Base-by-base conservation (phyloP, 768 basidiomycete species). In the Leccinum disarticulatum region DNA sequence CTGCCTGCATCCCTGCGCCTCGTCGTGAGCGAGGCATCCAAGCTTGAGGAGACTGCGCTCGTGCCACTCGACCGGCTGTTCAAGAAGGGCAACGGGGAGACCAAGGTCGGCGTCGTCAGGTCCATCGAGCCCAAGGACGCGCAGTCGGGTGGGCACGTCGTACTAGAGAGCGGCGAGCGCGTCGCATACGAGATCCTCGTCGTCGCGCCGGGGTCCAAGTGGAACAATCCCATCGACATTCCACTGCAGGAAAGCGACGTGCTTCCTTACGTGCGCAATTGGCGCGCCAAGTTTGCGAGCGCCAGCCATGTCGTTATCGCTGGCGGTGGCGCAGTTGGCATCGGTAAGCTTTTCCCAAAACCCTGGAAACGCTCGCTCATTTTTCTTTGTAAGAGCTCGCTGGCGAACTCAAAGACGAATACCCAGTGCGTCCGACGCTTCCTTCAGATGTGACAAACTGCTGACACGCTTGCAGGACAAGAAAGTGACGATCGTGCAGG, bases 401-500 rank as follows among this genome's bases (percentile, higher is more conserved):
- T 0, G 81, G 80, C 11, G 81, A 82, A 71, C 67, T 82, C 41
- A 73, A 71, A 30, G 78, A 82, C 48, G 65, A 67, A 3, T 77
- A 73, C 56, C 78, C 80, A 4, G 75, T 79, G 61, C 14, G 76
- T 71, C 25, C 15, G 48, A 6, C 6, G 3, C 30, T 17, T 25
- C 28, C 52, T 19, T 35, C n/a, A n/a, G 46, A 7, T n/a, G 9
- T 15, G 2, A 9, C 1, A 0, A 2, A 52, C 51, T 48, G 56
- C 62, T 72, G 17, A 74, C 28, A 8, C 35, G 38, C 46, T 7
- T 33, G 9, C 14, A 72, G 71, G 54, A 63, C 56, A 64, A 73
- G 55, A 86, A 81, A 61, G 78, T 90, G 15, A 87, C 86, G 17
- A 78, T 90, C 50, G 80, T 90, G 10, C 88, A 90, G 11, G 76